phyloP scores from a whole-genome alignment of 768 basidiomycete genomes.

The Rhizopogon roseolus region DNA sequence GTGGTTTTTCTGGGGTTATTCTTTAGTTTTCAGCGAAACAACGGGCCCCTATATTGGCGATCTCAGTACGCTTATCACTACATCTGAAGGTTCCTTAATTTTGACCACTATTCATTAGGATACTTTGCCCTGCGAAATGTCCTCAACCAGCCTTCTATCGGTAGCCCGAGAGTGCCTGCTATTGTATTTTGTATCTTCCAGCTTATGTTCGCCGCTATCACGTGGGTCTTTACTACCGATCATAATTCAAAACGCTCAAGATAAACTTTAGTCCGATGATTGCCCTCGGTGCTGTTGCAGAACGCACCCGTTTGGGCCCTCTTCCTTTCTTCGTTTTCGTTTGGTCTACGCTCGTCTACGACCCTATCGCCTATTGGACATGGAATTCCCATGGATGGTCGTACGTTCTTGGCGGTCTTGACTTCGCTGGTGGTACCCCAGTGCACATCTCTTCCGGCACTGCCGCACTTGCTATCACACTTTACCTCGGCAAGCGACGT shows the following conservation, averaged over 20 bases:
- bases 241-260: conserved; percentile 1
- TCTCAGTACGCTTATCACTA: conserved; percentile 48
- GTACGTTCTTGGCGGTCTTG: conserved; percentile 73
- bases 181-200: conserved; percentile 84
- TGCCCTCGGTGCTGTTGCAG: conserved; percentile 89
- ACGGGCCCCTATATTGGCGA: conserved; percentile 79
- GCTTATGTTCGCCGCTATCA: conserved; percentile 87
- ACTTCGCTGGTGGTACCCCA: conserved; percentile 94
- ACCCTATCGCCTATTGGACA: conserved; percentile 94
- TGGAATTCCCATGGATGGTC: conserved; percentile 86
- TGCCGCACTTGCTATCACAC: conserved; percentile 85
- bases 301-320: conserved; percentile 82
- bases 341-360: conserved; percentile 89
- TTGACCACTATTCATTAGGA: conserved; percentile 33
- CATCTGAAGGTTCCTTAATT: background rate
- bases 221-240: conserved; percentile 39
- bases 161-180: conserved; percentile 64
- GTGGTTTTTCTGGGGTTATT: conserved; percentile 99
- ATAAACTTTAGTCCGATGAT: conserved; percentile 60
- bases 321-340: conserved; percentile 85
- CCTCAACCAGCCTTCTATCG: conserved; percentile 68
- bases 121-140: conserved; percentile 85
- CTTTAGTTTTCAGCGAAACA: conserved; percentile 82
- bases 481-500: conserved; percentile 86
- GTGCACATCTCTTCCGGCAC: conserved; percentile 95